Evolutionary conservation across 257 asterid species (phyloP), one percentile per base, ranked within the genome.

Genomic region (Solanum clarkiae): DNA sequence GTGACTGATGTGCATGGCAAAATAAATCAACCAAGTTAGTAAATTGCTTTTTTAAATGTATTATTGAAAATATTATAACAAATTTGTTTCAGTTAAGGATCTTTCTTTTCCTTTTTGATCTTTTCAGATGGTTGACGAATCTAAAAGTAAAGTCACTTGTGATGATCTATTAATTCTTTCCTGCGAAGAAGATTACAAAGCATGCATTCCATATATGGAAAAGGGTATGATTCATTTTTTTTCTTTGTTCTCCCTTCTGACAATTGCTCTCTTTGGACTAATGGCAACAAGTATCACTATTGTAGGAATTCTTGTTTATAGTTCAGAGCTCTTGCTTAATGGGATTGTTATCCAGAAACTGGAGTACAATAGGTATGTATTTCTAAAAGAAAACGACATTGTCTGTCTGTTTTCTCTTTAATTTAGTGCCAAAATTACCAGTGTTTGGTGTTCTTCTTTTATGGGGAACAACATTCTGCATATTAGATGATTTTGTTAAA

Each of bases 311-410:
- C 86, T 85, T 42, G 80, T 95, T 26, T 93, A 93, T 84, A 88
- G 90, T 88, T 91, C 96, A 2, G 97, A 94, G 91, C 98, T 94
- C 86, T 89, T 95, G 92, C 92, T 94, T 74, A 91, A 91, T 62
- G 98, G 98, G 45, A 94, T 93, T 84, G 86, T 95, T 60, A 90
- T 89, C 79, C 98, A 94, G 86, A 91, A 88, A 86, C 90, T 95
- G 82, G 92, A 94, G 85, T 93, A 89, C 71, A 87, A 91, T 82
- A 92, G 97, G 98, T 94, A 51, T 81, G 93, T 81, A 49, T 66
- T 57, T 40, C 81, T 16, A 47, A n/a, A 53, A 80, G 40, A 80
- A 15, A 8, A 49, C 9, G 5, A 6, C 86, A 84, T 6, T 79
- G 0, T 17, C 4, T 16, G 9, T 79, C n/a, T 29, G 49, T 53